A percentile compares a stretch with the other conserved stretches of the same genome.
phyloP scores from a whole-genome alignment of 2,329 filamentous ascomycete genomes.

The Lecanicillium sp. region DNA sequence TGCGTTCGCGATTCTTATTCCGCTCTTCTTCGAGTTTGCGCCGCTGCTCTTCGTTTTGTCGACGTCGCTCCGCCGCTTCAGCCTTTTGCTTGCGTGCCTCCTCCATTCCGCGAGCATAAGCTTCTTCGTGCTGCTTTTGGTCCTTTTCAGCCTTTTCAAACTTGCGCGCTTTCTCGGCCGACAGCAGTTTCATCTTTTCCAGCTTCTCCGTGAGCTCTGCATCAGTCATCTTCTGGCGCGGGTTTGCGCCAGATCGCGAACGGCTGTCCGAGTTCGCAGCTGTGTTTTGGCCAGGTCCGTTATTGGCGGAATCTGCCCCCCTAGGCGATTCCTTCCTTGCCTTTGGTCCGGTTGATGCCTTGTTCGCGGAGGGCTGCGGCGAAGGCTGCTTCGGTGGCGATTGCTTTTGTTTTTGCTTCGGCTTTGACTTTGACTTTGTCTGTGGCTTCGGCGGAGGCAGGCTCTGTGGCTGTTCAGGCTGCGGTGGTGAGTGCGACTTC shows the following conservation, averaged over 20 bases:
- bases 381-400: slow-evolving; percentile 2
- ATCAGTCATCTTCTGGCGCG: slow-evolving; percentile 52
- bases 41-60: slow-evolving; percentile 42
- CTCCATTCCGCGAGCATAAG: slow-evolving; percentile 46
- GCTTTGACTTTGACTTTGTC: background rate
- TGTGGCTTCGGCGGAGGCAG: too few relatives aligned
- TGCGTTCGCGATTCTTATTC: slow-evolving; percentile 50
- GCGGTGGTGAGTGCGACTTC: background rate
- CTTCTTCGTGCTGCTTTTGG: slow-evolving; percentile 44
- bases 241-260: slow-evolving; percentile 47
- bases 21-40: slow-evolving; percentile 50
- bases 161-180: slow-evolving; percentile 49
- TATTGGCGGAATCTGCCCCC: too few relatives aligned
- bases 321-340: too few relatives aligned
- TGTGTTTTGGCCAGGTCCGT: slow-evolving; percentile 7
- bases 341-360: background rate
- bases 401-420: slow-evolving; percentile 3
- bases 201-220: slow-evolving; percentile 50
- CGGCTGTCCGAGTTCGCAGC: slow-evolving; percentile 32
- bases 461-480: too few relatives aligned
- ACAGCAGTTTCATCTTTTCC: slow-evolving; percentile 50
- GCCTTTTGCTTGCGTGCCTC: slow-evolving; percentile 43
- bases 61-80: slow-evolving; percentile 43
- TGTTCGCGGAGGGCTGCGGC: background rate
- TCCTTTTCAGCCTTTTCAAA: slow-evolving; percentile 51